phyloP scores from a whole-genome alignment of 768 basidiomycete genomes.

The Russula emetica region DNA sequence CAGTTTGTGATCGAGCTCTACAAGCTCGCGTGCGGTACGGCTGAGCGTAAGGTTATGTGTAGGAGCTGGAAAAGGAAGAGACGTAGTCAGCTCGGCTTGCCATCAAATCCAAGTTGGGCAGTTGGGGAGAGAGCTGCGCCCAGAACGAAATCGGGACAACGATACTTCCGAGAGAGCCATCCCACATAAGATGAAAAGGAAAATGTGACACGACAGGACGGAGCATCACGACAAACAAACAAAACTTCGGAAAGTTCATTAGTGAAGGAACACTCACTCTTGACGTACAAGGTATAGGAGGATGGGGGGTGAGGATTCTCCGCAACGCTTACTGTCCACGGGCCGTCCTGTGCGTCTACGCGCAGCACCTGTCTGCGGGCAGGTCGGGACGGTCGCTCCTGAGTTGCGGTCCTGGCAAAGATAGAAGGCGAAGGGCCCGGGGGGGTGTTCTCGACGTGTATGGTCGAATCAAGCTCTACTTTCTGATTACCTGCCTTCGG shows the following conservation, averaged over 20 bases:
- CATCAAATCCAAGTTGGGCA: constrained; percentile 27
- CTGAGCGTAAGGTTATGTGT: no score
- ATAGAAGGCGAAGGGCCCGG: constrained; percentile 23
- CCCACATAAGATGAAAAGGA: constrained; percentile 25
- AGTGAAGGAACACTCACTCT: constrained; percentile 56
- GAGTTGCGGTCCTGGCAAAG: constrained; percentile 30
- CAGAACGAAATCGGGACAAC: constrained; percentile 5
- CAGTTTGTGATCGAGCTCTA: no score
- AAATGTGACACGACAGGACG: constrained; percentile 7
- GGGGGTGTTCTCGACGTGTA: constrained; percentile 30
- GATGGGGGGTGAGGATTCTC: constrained; percentile 72
- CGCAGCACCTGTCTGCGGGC: constrained; percentile 47
- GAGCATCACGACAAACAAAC: constrained; percentile 11
- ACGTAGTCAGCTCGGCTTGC: constrained; percentile 16
- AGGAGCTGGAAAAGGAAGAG: constrained; percentile 47
- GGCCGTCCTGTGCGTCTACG: constrained; percentile 72
- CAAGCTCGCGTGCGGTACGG: no score
- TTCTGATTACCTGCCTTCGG: no score
- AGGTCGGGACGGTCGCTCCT: constrained; percentile 31
- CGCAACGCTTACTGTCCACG: constrained; percentile 85
- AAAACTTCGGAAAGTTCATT: constrained; percentile 10
- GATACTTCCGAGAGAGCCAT: constrained; percentile 22
- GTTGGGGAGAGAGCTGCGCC: constrained; percentile 12
- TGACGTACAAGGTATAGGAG: constrained; percentile 81
- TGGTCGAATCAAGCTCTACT: constrained; percentile 36